phyloP scores from a whole-genome alignment of 352 stramenopile species.

The Phytophthora syringae region DNA sequence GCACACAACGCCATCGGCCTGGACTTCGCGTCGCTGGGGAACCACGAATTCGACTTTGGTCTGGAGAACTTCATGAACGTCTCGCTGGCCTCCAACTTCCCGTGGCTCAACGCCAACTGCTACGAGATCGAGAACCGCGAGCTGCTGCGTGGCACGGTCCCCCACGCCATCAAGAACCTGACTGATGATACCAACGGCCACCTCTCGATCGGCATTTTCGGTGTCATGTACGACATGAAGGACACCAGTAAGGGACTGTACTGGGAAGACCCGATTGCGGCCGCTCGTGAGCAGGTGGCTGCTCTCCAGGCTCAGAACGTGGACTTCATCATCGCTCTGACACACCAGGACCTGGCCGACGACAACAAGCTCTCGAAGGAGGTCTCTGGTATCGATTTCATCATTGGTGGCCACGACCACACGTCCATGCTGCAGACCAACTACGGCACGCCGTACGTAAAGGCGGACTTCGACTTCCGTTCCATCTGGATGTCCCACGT shows the following conservation, averaged over 20 bases:
- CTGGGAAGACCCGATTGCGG: slow-evolving; percentile 71
- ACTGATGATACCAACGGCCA: slow-evolving; percentile 43
- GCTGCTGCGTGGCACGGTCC: slow-evolving; percentile 62
- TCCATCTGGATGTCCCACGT: slow-evolving; percentile 69
- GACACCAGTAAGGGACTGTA: slow-evolving; percentile 63
- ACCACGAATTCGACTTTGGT: slow-evolving; percentile 86
- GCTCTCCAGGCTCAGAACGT: slow-evolving; percentile 47
- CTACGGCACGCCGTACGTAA: slow-evolving; percentile 76
- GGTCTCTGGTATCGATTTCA: slow-evolving; percentile 67
- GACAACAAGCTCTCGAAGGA: slow-evolving; percentile 79
- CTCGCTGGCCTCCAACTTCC: slow-evolving; percentile 57
- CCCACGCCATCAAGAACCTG: slow-evolving; percentile 59
- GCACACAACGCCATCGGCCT: slow-evolving; percentile 79
- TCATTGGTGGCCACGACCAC: slow-evolving; percentile 80
- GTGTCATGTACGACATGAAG: slow-evolving; percentile 85
- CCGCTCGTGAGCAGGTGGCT: slow-evolving; percentile 58
- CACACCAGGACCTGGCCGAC: slow-evolving; percentile 71
- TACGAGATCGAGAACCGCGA: slow-evolving; percentile 52
- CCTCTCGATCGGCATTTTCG: slow-evolving; percentile 72
- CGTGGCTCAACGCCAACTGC: slow-evolving; percentile 81
- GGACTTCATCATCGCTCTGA: slow-evolving; percentile 80
- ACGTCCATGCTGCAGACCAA: slow-evolving; percentile 77
- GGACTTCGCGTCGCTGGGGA: slow-evolving; percentile 77
- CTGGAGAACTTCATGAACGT: slow-evolving; percentile 82
- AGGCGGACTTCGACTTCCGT: slow-evolving; percentile 76